Evolutionary conservation across 352 stramenopile species (phyloP).

Genomic region (Phytophthora multivora): DNA sequence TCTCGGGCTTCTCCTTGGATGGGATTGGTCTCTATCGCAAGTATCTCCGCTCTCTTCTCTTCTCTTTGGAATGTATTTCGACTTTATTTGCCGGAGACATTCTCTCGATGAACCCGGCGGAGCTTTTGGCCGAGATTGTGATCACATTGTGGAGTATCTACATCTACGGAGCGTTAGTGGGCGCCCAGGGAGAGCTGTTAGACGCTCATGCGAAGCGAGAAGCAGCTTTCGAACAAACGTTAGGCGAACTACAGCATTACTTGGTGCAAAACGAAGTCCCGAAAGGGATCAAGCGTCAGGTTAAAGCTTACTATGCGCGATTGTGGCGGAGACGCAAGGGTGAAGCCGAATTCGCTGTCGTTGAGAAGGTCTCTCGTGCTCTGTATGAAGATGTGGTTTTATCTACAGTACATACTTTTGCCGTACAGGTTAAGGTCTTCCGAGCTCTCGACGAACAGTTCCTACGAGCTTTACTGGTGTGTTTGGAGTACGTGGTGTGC

Average conservation of each 20-base stretch:
- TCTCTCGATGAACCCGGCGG: slow-evolving; percentile 65
- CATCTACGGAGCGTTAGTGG: slow-evolving; percentile 70
- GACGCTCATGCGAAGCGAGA: slow-evolving; percentile 50
- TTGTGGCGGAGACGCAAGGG: slow-evolving; percentile 61
- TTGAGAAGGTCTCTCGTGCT: slow-evolving; percentile 48
- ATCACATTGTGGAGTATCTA: slow-evolving; percentile 75
- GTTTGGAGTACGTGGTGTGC: slow-evolving; percentile 66
- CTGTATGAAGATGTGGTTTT: slow-evolving; percentile 71
- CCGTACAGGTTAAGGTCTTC: slow-evolving; percentile 55
- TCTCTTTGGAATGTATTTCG: slow-evolving; percentile 68
- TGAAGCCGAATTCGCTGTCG: slow-evolving; percentile 57
- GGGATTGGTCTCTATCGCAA: slow-evolving; percentile 52
- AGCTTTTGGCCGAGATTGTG: slow-evolving; percentile 58
- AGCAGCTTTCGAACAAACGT: slow-evolving; percentile 66
- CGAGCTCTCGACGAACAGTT: slow-evolving; percentile 48
- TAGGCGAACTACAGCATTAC: slow-evolving; percentile 74
- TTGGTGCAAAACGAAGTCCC: slow-evolving; percentile 70
- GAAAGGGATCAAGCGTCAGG: slow-evolving; percentile 66
- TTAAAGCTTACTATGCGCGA: slow-evolving; percentile 75
- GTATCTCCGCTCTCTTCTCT: slow-evolving; percentile 69
- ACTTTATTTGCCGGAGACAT: slow-evolving; percentile 78
- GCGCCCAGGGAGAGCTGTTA: slow-evolving; percentile 57
- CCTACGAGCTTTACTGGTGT: slow-evolving; percentile 56
- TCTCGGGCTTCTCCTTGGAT: slow-evolving; percentile 1
- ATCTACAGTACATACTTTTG: slow-evolving; percentile 50